Evolutionary conservation across 139 green algal genomes (phyloP).

Genomic region (Chlorella sorokiniana): DNA sequence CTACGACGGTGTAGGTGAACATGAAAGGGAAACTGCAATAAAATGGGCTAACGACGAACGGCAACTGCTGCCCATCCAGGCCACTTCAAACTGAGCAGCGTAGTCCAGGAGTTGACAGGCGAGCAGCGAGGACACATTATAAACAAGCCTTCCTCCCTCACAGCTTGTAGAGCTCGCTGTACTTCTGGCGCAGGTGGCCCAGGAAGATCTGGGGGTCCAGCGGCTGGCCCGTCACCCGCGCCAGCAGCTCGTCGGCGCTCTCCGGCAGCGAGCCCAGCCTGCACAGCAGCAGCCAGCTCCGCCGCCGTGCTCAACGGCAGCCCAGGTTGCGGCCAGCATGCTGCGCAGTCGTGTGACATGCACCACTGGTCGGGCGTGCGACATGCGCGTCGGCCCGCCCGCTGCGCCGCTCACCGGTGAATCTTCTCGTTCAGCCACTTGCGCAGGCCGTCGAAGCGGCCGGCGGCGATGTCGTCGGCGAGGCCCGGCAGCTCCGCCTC

Average conservation of each 20-base stretch:
- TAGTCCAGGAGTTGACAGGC: too few species aligned
- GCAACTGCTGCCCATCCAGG: too few species aligned
- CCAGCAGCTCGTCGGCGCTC: constrained; percentile 85
- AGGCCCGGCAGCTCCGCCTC: constrained; percentile 65
- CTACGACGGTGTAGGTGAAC: too few species aligned
- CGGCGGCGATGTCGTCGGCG: constrained; percentile 67
- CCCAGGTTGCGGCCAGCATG: neutral
- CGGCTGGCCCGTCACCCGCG: constrained; percentile 67
- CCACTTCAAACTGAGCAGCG: too few species aligned
- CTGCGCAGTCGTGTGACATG: neutral
- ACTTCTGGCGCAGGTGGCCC: constrained; percentile 81
- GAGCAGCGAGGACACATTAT: too few species aligned
- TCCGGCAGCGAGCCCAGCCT: constrained; percentile 68
- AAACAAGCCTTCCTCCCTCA: too few species aligned
- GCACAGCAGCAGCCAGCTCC: neutral
- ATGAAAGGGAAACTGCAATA: too few species aligned
- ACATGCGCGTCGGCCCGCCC: too few species aligned
- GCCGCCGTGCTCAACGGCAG: too few species aligned
- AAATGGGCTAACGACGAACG: too few species aligned
- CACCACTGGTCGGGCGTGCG: neutral
- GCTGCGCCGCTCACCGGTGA: constrained; percentile 53
- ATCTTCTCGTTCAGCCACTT: constrained; percentile 84
- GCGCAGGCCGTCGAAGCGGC: constrained; percentile 77
- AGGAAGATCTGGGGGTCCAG: constrained; percentile 81
- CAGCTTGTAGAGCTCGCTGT: constrained; percentile 76